A percentile compares a stretch with the other conserved stretches of the same genome.
phyloP scores from a whole-genome alignment of 345 rosid species.

The Melaleuca quinquenervia region DNA sequence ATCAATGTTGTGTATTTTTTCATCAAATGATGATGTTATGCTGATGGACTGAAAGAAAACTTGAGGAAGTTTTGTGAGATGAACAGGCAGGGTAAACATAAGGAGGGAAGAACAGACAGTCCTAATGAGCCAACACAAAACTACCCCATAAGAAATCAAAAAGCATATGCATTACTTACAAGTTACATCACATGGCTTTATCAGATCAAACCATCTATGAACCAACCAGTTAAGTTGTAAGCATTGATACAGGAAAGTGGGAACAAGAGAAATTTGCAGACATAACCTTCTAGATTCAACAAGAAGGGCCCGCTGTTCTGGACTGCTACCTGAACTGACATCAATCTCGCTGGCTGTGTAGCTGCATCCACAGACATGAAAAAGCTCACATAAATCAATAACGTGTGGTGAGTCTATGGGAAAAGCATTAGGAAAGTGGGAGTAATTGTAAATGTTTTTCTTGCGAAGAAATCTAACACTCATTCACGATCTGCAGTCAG shows the following conservation, averaged over 20 bases:
- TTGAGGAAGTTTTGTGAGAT: background rate
- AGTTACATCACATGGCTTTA: background rate
- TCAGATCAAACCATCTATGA: background rate
- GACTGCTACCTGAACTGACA: slow-evolving; percentile 25
- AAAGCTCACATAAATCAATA: background rate
- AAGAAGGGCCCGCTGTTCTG: slow-evolving; percentile 68
- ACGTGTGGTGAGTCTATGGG: background rate
- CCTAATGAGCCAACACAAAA: background rate
- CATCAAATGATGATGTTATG: background rate
- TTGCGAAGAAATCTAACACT: background rate
- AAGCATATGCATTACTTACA: background rate
- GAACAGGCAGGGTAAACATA: background rate
- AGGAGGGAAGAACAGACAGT: background rate
- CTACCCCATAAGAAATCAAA: background rate
- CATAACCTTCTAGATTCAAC: slow-evolving; percentile 75
- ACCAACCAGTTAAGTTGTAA: background rate
- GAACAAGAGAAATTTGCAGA: background rate
- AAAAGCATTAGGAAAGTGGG: background rate
- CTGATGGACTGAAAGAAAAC: background rate
- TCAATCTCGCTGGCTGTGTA: slow-evolving; percentile 40
- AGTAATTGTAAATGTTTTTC: background rate
- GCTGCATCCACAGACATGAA: slow-evolving; percentile 6
- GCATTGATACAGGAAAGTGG: background rate
- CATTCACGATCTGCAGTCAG: background rate
- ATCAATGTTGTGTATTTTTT: background rate